Percentiles rank a stretch among this genome's conserved stretches.
These are phyloP conservation scores for Lecanicillium sp. DNA, from an alignment of 2,329 filamentous ascomycete genomes.

Conservation along the genomic window DNA sequence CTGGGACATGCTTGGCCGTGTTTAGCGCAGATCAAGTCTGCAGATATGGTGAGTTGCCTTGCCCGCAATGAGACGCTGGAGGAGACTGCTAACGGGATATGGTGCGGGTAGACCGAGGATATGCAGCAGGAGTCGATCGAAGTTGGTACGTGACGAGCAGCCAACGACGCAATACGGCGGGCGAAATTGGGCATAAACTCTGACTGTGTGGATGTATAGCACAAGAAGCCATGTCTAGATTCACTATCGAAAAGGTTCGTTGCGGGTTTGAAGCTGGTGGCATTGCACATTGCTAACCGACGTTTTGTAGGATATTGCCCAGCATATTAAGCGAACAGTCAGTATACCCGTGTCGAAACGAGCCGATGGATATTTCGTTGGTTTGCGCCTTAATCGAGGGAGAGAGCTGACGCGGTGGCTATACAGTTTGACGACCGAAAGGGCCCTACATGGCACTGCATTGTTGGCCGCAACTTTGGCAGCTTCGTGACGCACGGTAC, in stretches of 20 bases:
- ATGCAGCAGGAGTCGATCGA: constrained; percentile 96
- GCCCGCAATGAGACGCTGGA: constrained; percentile 7
- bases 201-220: constrained; percentile 32
- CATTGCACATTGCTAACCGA: constrained; percentile 12
- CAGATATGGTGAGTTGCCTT: constrained; percentile 74
- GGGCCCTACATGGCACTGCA: constrained; percentile 98
- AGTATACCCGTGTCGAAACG: constrained; percentile 15
- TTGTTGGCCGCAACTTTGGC: constrained; percentile 96
- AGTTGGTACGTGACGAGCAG: constrained; percentile 62
- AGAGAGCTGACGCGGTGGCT: neutral
- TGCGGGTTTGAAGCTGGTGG: neutral
- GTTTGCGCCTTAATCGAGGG: neutral
- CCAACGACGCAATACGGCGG: constrained; percentile 3
- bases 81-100: constrained; percentile 25
- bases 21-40: constrained; percentile 91
- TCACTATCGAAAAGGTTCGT: constrained; percentile 52
- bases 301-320: constrained; percentile 73
- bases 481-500: constrained; percentile 97
- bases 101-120: constrained; percentile 67
- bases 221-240: constrained; percentile 56
- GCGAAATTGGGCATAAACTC: constrained; percentile 4
- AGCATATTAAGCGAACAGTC: constrained; percentile 92
- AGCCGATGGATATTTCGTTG: neutral
- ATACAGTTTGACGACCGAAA: constrained; percentile 91
- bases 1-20: neutral